Evolutionary conservation across 164 flowering plant species (phyloP).

Genomic region (Nymphaea colorata): DNA sequence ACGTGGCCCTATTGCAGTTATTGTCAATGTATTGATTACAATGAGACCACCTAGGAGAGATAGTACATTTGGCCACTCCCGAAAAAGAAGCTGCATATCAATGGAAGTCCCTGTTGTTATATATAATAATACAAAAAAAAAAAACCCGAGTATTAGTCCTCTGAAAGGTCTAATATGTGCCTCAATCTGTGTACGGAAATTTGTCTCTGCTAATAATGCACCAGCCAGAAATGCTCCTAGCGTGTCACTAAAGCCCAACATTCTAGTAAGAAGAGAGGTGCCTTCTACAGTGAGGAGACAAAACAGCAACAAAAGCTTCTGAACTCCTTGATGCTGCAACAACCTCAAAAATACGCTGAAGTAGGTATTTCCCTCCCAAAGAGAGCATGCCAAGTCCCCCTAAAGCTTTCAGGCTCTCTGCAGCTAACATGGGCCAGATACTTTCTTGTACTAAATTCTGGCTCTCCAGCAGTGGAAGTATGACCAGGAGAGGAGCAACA

Average conservation of each 20-base stretch:
- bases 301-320: slow-evolving; percentile 96
- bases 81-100: slow-evolving; percentile 78
- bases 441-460: slow-evolving; percentile 76
- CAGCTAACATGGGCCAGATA: slow-evolving; percentile 80
- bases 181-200: slow-evolving; percentile 96
- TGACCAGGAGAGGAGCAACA: slow-evolving; percentile 92
- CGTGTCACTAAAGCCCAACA: slow-evolving; percentile 97
- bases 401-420: slow-evolving; percentile 92
- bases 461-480: slow-evolving; percentile 92
- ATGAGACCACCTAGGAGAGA: slow-evolving; percentile 84
- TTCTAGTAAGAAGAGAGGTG: slow-evolving; percentile 87
- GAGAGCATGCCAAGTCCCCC: slow-evolving; percentile 88
- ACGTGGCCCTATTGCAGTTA: slow-evolving; percentile 95
- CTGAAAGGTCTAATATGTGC: slow-evolving; percentile 97
- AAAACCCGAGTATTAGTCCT: slow-evolving; percentile 92
- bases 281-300: slow-evolving; percentile 93
- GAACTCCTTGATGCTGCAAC: slow-evolving; percentile 97
- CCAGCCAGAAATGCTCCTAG: slow-evolving; percentile 99
- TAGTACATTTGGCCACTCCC: slow-evolving; percentile 98
- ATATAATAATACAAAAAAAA: too few relatives aligned
- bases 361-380: slow-evolving; percentile 80
- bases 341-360: slow-evolving; percentile 91
- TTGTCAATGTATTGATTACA: slow-evolving; percentile 80
- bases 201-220: slow-evolving; percentile 92
- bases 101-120: slow-evolving; percentile 96